A percentile compares a stretch with the other conserved stretches of the same genome.
Conservation (phyloP, 352 stramenopile genomes). For the Aphanomyces euteiches region DNA sequence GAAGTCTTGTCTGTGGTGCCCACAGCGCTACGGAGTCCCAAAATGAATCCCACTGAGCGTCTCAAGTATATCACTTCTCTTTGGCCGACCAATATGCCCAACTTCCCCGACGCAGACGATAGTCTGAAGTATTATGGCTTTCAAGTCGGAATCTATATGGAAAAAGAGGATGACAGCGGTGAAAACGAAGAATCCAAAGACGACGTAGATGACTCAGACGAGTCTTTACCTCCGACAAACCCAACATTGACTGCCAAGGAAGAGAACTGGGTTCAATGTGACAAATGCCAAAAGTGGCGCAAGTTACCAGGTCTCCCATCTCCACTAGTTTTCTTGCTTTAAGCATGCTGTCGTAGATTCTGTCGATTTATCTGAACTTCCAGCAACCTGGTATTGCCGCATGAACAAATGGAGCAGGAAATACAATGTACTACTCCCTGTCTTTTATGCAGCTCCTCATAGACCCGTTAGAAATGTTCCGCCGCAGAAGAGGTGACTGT, state of each 20-base stretch:
- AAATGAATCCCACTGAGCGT: constrained; percentile 53
- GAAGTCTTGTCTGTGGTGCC: constrained; percentile 31
- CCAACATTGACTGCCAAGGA: constrained; percentile 63
- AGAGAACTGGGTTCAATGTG: constrained; percentile 82
- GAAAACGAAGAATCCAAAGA: constrained; percentile 25
- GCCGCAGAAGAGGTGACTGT: constrained; percentile 61
- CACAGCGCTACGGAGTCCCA: constrained; percentile 42
- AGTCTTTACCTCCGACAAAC: constrained; percentile 38
- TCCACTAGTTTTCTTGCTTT: background rate
- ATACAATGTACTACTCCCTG: constrained; percentile 54
- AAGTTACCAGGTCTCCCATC: constrained; percentile 54
- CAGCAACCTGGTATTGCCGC: constrained; percentile 78
- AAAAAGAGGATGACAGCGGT: constrained; percentile 30
- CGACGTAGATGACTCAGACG: constrained; percentile 34
- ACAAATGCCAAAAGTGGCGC: constrained; percentile 83
- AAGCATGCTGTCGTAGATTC: constrained; percentile 42
- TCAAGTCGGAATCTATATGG: constrained; percentile 66
- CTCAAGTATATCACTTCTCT: constrained; percentile 65
- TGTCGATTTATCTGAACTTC: constrained; percentile 70
- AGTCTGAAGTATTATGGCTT: constrained; percentile 77
- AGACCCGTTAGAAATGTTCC: constrained; percentile 59
- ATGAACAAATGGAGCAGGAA: constrained; percentile 82
- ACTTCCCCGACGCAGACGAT: constrained; percentile 57
- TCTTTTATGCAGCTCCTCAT: background rate
- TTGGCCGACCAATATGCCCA: constrained; percentile 57